Evolutionary conservation across 257 asterid genomes (phyloP), one percentile per base, ranked within the genome.

Genomic region (Solanum rostratum): DNA sequence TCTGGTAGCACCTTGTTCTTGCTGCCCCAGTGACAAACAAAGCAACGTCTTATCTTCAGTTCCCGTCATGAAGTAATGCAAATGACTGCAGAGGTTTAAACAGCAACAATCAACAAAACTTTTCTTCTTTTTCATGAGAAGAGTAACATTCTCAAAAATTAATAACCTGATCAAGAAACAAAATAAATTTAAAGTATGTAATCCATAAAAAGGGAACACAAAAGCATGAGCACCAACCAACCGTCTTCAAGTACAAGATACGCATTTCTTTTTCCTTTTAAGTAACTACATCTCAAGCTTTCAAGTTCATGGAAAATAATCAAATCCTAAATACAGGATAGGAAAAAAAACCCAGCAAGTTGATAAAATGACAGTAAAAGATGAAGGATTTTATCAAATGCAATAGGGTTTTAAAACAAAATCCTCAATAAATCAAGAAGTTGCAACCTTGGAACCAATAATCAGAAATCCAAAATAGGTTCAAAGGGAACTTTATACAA

Each of bases 381-480:
- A 70, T 11, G 7, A 11, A 39, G 11, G 54, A 70, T 39, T 70
- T 20, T 33, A 70, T 20, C 33, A 33, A 70, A 20, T 33, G 39
- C 39, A 33, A 33, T 33, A 33, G 39, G 39, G 39, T 33, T 13
- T 43, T 37, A 43, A 43, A 43, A 73, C 20, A 14, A 2, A 68
- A 68, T 71, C 49, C 69, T 83, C 87, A 53, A 88, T 33, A 68
- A 85, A 85, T 63, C 95, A 30, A 94, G 94, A 30, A 92, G 46
- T 55, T 86, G 45, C 53, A 70, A 33, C 5, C 79, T 70, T 39
- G 10, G 63, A 69, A 19, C 13, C 78, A 69, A 39, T 6, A 37
- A 69, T 4, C 79, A 70, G 30, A 39, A 39, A 33, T 66, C 19
- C 50, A 18, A 10, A 39, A 71, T 41, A 18, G 33, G 20, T 41